Conservation (phyloP, 2,329 filamentous ascomycete genomes). For the Colletotrichum falcatum region DNA sequence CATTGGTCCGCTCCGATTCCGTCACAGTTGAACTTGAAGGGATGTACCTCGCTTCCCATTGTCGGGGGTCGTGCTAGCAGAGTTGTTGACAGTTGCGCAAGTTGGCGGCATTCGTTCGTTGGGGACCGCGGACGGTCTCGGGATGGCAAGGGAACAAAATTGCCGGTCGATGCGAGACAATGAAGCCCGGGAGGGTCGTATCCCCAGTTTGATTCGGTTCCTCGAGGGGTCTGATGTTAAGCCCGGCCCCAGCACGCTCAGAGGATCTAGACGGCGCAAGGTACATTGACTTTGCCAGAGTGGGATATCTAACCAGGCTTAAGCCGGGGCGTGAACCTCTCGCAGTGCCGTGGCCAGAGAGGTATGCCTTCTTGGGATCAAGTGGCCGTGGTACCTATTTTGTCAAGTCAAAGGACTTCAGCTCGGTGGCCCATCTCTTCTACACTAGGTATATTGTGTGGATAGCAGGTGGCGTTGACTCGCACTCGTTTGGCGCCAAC, state of each 20-base stretch:
- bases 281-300: conserved; percentile 5
- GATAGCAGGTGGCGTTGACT: background rate
- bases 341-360: background rate
- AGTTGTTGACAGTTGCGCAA: background rate
- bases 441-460: background rate
- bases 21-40: background rate
- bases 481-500: background rate
- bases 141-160: background rate
- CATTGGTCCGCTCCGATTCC: background rate
- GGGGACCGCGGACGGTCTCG: background rate
- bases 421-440: background rate
- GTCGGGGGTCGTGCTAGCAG: background rate
- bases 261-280: conserved; percentile 2
- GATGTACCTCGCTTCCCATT: background rate
- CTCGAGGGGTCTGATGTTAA: background rate
- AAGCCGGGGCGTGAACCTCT: conserved; percentile 6
- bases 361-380: background rate
- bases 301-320: background rate
- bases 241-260: background rate
- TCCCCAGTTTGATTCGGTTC: background rate
- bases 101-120: background rate
- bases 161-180: background rate
- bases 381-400: background rate
- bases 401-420: background rate
- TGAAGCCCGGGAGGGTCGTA: conserved; percentile 3